Base-by-base conservation (phyloP, 805 yeast genomes). In the Danielia reshetovae region DNA sequence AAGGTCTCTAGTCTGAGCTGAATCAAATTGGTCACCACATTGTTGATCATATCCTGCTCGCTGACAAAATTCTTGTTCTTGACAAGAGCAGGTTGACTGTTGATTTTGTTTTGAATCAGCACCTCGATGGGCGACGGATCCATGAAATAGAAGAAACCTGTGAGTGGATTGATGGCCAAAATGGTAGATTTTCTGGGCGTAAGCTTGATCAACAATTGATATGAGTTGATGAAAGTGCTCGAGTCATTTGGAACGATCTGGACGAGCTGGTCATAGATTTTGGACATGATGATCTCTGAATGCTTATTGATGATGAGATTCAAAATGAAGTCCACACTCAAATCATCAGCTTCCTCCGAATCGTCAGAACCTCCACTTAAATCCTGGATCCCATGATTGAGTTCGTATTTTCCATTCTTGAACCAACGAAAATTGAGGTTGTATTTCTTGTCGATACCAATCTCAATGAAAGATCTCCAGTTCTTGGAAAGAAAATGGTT, bases 341-440 rank as follows among this genome's bases (percentile, higher is more conserved):
- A 50, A 26, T 60, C 66, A 15, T 51, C 56, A 1, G 55, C 37
- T 18, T 57, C 60, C 19, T 42, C 53, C 2, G 30, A 19, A 6
- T 41, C 42, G 7, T 25, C 13, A 11, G 24, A 14, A 17, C 27
- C 28, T 10, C 39, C 40, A 21, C 23, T 24, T 7, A 35, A 35
- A n/a, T 36, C 35, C 17, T 34, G 34, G 24, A 43, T 40, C 14
- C 32, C 59, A n/a, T 51, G 50, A 25, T 45, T 35, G 7, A 47
- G 36, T 13, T 44, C 45, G 34, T 70, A 62, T 16, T 54, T 52
- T 1, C 81, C 82, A 45, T 80, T 79, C 41, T 74, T 74, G 42
- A 69, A 72, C 89, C 89, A 82, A 39, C 78, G 64, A 47, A 74
- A 72, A 18, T 70, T 70, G 18, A 81, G 57, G 21, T 71, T 65